These are phyloP conservation scores for Dictyostelium capitatum DNA, from an alignment of 78 protist genomes.

Conservation along the genomic window DNA sequence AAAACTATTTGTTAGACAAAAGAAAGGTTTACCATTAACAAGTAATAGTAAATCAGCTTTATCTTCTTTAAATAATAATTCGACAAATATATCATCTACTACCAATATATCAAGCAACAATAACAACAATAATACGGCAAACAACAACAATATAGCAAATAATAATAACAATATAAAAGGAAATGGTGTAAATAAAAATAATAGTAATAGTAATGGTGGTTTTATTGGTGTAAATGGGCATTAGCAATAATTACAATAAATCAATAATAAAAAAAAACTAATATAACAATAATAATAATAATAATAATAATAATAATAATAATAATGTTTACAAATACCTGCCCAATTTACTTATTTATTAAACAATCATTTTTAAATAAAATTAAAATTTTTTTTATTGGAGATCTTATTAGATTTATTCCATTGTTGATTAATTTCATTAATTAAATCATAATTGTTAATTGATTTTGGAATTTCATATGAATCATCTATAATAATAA, in stretches of 20 bases:
- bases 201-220: not conserved
- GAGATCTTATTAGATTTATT: no score
- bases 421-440: no score
- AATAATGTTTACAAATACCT: no score
- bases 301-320: not conserved
- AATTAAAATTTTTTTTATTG: no score
- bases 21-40: conserved; percentile 11
- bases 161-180: not conserved
- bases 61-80: not conserved
- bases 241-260: not conserved
- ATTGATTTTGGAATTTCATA: no score
- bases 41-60: no score
- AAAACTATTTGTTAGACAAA: conserved; percentile 37
- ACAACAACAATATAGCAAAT: not conserved
- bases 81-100: conserved; percentile 8
- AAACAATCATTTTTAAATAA: not conserved
- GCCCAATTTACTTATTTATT: no score
- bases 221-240: conserved; percentile 7
- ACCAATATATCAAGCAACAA: conserved; percentile 9
- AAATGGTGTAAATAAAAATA: not conserved
- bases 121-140: conserved; percentile 23
- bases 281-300: not conserved
- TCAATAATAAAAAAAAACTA: not conserved
- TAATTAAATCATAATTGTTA: no score
- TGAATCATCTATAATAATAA: no score